Percentiles rank a stretch among this genome's conserved stretches.
Evolutionary conservation across 805 yeast genomes (phyloP).

Genomic region (Candida pini): DNA sequence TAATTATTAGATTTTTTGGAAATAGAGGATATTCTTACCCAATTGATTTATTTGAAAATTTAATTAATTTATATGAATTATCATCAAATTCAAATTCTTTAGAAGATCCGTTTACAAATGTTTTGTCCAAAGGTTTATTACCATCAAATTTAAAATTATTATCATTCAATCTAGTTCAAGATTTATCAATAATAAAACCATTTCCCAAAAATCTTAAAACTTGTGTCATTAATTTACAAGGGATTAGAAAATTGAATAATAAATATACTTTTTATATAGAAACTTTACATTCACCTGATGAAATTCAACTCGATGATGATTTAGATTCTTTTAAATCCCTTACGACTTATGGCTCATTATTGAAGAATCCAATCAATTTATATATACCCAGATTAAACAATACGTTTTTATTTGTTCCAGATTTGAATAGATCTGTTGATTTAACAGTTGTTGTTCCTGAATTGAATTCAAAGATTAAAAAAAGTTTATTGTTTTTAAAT

Average conservation of each 20-base stretch:
- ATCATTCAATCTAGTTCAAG: not conserved
- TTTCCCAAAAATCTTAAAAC: not conserved
- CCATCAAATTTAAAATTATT: not conserved
- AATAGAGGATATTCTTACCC: not conserved
- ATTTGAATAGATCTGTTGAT: not conserved
- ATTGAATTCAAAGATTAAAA: not conserved
- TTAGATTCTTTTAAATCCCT: too few relatives aligned
- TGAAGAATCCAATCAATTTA: not conserved
- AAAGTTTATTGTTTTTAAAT: not conserved
- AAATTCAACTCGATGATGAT: not conserved
- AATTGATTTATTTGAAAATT: not conserved
- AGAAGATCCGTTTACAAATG: not conserved
- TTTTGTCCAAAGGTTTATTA: not conserved
- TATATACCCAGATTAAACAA: not conserved
- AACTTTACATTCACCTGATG: not conserved
- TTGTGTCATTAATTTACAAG: conserved; percentile 1
- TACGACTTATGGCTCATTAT: too few relatives aligned
- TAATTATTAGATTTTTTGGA: not conserved
- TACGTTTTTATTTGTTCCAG: conserved; percentile 1
- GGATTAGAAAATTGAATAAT: not conserved
- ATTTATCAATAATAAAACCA: not conserved
- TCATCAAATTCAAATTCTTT: not conserved
- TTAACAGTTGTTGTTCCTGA: conserved; percentile 1
- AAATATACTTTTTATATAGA: not conserved
- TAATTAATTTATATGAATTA: not conserved